Evolutionary conservation across 1,284 basidiomycete genomes (phyloP), one percentile per base, ranked within the genome.

Genomic region (Trichosporon ovoides): DNA sequence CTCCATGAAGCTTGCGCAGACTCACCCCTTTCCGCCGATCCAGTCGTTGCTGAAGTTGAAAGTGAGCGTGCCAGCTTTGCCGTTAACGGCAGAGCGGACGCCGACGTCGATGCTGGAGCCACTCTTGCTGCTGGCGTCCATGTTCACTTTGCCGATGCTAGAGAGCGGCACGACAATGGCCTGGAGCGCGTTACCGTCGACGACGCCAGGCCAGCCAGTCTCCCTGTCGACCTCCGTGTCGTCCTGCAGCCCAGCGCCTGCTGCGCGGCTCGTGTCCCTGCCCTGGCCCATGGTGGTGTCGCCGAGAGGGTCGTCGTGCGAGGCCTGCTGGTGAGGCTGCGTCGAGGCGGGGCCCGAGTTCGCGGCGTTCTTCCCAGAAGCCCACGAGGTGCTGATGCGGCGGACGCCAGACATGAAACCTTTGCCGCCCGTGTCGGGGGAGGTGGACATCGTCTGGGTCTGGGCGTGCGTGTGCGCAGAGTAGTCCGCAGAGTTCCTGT

Each of bases 21-120:
- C 72, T 63, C 56, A 74, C 74, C 65, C 72, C 63, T 74, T 76
- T 49, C 67, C 71, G 28, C 73, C 73, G 34, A 76, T 67, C 72
- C 70, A 76, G 56, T 73, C 74, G 55, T 68, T 69, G 66, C 71
- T 68, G 61, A 76, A 76, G 55, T 74, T 72, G 58, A 76, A 71
- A 52, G 65, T 66, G 67, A 76, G 65, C 20, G 56, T 56, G 7
- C 74, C 74, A 0, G 66, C 57, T 59, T 72, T 72, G 38, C 60
- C 63, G 1, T 52, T 46, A 10, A 58, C 38, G 28, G 58, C 60
- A 11, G 46, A 52, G 24, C 33, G 38, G 19, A 64, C 52, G 14
- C 22, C 37, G 19, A 54, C 49, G 31, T 54, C 46, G 19, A 40
- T 35, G 14, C n/a, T 24, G 37, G 19, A 53, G 43, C 43, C 43